These are phyloP conservation scores for Cyclotella distinguenda DNA, from an alignment of 108 stramenopile genomes.

Conservation along the genomic window DNA sequence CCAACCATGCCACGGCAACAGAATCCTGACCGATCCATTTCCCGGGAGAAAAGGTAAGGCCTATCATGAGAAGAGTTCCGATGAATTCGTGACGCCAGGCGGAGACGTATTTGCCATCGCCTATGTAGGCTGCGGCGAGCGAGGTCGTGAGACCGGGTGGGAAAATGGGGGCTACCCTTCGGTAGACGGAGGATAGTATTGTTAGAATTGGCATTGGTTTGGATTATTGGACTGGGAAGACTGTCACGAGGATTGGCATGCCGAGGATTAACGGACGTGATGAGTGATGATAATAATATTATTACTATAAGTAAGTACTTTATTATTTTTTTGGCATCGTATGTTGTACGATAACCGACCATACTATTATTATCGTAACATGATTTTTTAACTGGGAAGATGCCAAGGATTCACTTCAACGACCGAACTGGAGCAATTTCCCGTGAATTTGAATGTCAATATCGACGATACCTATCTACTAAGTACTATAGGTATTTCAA, in stretches of 20 bases:
- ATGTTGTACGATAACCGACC: too few species aligned
- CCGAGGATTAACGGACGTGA: too few species aligned
- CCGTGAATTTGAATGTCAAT: too few species aligned
- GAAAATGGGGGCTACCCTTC: constrained; percentile 35
- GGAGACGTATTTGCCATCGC: constrained; percentile 55
- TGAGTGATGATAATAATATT: too few species aligned
- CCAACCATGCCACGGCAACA: constrained; percentile 62
- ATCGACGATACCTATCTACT: too few species aligned
- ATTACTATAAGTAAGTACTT: too few species aligned
- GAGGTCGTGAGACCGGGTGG: constrained; percentile 69
- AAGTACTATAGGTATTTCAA: too few species aligned
- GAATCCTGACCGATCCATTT: constrained; percentile 79
- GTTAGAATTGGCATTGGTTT: constrained; percentile 10
- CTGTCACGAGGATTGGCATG: neutral
- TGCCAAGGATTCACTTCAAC: too few species aligned
- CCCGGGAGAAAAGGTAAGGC: constrained; percentile 82
- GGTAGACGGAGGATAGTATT: constrained; percentile 24
- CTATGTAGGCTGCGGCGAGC: constrained; percentile 62
- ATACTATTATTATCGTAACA: too few species aligned
- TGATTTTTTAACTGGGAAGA: too few species aligned
- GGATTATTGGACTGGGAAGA: neutral
- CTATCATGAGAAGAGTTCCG: constrained; percentile 83
- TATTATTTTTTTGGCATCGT: too few species aligned
- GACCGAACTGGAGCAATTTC: too few species aligned
- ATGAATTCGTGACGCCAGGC: constrained; percentile 74